phyloP scores from a whole-genome alignment of 805 yeast species.

The Wickerhamomyces strasburgensis region DNA sequence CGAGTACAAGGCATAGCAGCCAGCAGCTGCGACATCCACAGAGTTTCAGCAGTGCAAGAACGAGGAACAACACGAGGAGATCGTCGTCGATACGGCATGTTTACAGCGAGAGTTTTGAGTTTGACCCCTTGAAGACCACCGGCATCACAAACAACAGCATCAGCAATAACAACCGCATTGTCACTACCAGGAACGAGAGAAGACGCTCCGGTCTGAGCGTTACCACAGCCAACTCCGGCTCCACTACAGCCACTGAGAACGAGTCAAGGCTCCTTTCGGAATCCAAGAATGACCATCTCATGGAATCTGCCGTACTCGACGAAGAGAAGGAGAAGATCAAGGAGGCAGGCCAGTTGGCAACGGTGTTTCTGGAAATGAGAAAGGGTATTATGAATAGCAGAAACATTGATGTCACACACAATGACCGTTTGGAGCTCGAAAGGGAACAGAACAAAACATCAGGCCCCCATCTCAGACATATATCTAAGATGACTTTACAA shows the following conservation, averaged over 20 bases:
- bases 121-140: conserved; percentile 22
- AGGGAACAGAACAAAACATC: conserved; percentile 11
- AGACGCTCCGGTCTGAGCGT: not conserved
- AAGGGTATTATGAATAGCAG: conserved; percentile 37
- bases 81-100: conserved; percentile 10
- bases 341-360: conserved; percentile 36
- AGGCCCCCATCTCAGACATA: conserved; percentile 17
- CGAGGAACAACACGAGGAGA: too few relatives aligned
- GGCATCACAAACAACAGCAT: too few relatives aligned
- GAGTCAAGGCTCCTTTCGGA: conserved; percentile 1
- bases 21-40: too few relatives aligned
- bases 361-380: conserved; percentile 38
- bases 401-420: conserved; percentile 30
- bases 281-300: conserved; percentile 6
- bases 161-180: too few relatives aligned
- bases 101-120: conserved; percentile 21
- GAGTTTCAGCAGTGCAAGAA: too few relatives aligned
- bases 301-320: conserved; percentile 1
- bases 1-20: not conserved
- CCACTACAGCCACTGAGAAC: conserved; percentile 1
- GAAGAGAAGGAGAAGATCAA: conserved; percentile 15
- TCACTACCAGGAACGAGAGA: not conserved
- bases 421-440: conserved; percentile 18
- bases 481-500: conserved; percentile 33
- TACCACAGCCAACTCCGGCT: not conserved